Base-by-base conservation (phyloP, 805 yeast genomes). In the Candida sithepensis region DNA sequence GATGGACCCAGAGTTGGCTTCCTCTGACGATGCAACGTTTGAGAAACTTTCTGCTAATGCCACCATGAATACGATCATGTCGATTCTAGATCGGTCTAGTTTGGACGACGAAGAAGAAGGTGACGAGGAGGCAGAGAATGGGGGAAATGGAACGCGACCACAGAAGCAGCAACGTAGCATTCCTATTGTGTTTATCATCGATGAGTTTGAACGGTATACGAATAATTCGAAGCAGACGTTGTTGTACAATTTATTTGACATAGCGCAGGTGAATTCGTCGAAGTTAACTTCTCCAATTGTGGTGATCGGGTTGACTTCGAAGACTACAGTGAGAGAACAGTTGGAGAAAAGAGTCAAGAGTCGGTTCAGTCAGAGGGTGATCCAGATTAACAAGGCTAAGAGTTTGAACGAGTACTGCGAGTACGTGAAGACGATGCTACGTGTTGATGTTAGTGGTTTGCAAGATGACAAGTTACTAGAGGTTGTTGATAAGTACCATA, bases 271-370 rank as follows among this genome's bases (percentile, higher is more conserved):
- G 2, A 57, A 65, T 10, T 75, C 62, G 6, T 57, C 65, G 18
- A 73, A 78, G 2, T 23, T 22, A 9, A 24, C 44, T 10, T 73
- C 79, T 2, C 96, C 97, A 1, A 81, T 91, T 4, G 78, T 94
- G 44, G 87, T 92, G 5, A 65, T 94, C 41, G 97, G 98, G 2
- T 66, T 85, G 12, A 83, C 95, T 0, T 76, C 91, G 1, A 82
- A 84, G 45, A 71, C 88, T 42, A 88, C 87, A 5, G 76, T 89
- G 0, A 73, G 91, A 43, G 97, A 92, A 56, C 73, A 81, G 56
- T 70, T 94, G 41, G 99, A 94, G 60, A 94, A 92, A 60, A 75
- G 99, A 58, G 98, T 94, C 0, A 77, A 89, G 55, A 84, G 95
- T 47, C 71, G 99, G 53, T 94, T 91, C 63, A 83, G 94, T 16